Conservation (phyloP, 1,139 yeast species). For the Scheffersomyces illinoinensis region DNA sequence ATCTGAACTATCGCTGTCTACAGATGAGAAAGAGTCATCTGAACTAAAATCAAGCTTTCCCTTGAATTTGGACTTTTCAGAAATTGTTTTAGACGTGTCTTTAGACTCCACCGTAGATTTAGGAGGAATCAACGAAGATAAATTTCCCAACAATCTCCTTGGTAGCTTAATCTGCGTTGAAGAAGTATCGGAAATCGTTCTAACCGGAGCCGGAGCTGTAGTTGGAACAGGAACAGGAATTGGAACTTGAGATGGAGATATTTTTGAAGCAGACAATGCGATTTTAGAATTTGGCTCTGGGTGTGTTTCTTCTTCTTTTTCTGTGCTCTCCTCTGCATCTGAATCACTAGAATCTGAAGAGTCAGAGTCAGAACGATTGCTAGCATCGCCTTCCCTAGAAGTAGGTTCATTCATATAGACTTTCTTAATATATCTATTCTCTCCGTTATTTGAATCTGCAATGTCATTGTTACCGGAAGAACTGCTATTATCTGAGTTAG, state of each 20-base stretch:
- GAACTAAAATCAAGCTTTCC: slow-evolving; percentile 6
- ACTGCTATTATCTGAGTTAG: background rate
- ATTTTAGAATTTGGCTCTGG: background rate
- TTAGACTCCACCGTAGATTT: slow-evolving; percentile 3
- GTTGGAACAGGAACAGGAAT: background rate
- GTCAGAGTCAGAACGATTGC: background rate
- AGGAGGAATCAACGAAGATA: background rate
- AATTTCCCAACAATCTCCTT: background rate
- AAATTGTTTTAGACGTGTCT: background rate
- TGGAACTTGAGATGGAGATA: background rate
- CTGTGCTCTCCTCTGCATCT: background rate
- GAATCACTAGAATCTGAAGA: background rate
- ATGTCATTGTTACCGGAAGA: background rate
- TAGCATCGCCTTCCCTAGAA: background rate
- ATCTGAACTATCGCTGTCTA: background rate
- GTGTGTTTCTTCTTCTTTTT: background rate
- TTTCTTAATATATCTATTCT: no score
- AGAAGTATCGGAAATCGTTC: background rate
- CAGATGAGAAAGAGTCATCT: slow-evolving; percentile 4
- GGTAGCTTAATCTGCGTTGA: background rate
- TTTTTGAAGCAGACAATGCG: background rate
- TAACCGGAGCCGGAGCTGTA: background rate
- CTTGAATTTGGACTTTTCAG: slow-evolving; percentile 1
- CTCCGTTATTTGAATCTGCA: background rate
- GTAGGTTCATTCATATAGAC: background rate